phyloP scores from a whole-genome alignment of 805 yeast species.

The Yarrowia yakushimensis region DNA sequence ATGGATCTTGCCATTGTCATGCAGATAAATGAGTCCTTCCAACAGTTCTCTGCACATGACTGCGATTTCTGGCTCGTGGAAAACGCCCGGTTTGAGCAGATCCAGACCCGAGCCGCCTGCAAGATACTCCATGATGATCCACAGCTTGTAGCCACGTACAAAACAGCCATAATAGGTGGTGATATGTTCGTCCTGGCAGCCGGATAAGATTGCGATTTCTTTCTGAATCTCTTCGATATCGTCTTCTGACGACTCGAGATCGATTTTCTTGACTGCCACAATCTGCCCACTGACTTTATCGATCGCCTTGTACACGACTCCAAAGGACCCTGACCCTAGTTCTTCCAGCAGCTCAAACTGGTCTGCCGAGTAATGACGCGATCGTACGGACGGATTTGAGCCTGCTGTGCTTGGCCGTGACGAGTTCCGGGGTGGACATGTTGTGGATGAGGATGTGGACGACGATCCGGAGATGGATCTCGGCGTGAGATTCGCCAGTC shows the following conservation, averaged over 20 bases:
- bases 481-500: slow-evolving; percentile 9
- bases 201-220: slow-evolving; percentile 74
- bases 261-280: slow-evolving; percentile 85
- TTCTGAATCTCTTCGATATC: slow-evolving; percentile 66
- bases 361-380: slow-evolving; percentile 37
- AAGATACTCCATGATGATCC: slow-evolving; percentile 93
- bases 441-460: slow-evolving; percentile 35
- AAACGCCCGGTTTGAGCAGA: slow-evolving; percentile 48
- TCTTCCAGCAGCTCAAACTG: slow-evolving; percentile 45
- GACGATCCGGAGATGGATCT: slow-evolving; percentile 24
- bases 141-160: slow-evolving; percentile 63
- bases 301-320: slow-evolving; percentile 32
- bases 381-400: slow-evolving; percentile 22
- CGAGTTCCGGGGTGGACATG: neutral
- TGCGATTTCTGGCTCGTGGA: slow-evolving; percentile 59
- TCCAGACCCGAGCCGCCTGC: slow-evolving; percentile 92
- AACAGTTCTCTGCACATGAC: slow-evolving; percentile 62
- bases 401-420: neutral
- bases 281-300: slow-evolving; percentile 41
- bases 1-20: slow-evolving; percentile 71
- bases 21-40: slow-evolving; percentile 72
- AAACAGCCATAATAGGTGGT: slow-evolving; percentile 65
- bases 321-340: slow-evolving; percentile 33
- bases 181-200: slow-evolving; percentile 61
- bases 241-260: slow-evolving; percentile 74